Conservation (phyloP, 2,329 filamentous ascomycete genomes). For the Talaromyces sp. region DNA sequence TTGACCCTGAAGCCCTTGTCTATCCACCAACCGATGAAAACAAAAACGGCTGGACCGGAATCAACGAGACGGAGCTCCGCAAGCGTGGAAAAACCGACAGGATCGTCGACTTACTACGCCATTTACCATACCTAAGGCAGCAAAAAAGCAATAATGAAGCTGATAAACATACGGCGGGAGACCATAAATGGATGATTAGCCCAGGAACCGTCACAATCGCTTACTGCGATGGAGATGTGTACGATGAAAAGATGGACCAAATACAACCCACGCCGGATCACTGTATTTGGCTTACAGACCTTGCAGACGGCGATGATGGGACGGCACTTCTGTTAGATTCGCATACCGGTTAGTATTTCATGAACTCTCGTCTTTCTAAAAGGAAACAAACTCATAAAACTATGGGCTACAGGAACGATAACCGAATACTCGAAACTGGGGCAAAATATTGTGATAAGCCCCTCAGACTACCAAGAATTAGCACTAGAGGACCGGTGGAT, state of each 20-base stretch:
- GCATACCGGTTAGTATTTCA: not conserved
- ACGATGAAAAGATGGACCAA: slow-evolving; percentile 3
- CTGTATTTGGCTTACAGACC: slow-evolving; percentile 9
- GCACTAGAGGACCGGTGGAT: slow-evolving; percentile 9
- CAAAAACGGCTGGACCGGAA: not conserved
- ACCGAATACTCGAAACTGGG: slow-evolving; percentile 4
- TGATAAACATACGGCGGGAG: not conserved
- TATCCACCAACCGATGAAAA: not conserved
- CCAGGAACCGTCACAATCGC: slow-evolving; percentile 3
- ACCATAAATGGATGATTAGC: slow-evolving; percentile 6
- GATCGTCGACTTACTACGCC: slow-evolving; percentile 3
- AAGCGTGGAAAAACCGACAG: slow-evolving; percentile 6
- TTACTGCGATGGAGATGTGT: slow-evolving; percentile 9
- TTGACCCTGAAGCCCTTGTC: not conserved
- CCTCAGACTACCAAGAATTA: slow-evolving; percentile 1
- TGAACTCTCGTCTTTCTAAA: not conserved
- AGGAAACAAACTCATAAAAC: not conserved
- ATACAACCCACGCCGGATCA: slow-evolving; percentile 10
- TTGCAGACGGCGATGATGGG: not conserved
- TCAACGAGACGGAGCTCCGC: slow-evolving; percentile 7
- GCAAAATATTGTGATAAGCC: not conserved
- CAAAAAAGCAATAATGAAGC: not conserved
- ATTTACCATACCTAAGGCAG: slow-evolving; percentile 5
- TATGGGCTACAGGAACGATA: slow-evolving; percentile 1
- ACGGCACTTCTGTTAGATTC: slow-evolving; percentile 4